A percentile compares a stretch with the other conserved stretches of the same genome.
Conservation (phyloP, 345 rosid genomes). For the Angophora floribunda region DNA sequence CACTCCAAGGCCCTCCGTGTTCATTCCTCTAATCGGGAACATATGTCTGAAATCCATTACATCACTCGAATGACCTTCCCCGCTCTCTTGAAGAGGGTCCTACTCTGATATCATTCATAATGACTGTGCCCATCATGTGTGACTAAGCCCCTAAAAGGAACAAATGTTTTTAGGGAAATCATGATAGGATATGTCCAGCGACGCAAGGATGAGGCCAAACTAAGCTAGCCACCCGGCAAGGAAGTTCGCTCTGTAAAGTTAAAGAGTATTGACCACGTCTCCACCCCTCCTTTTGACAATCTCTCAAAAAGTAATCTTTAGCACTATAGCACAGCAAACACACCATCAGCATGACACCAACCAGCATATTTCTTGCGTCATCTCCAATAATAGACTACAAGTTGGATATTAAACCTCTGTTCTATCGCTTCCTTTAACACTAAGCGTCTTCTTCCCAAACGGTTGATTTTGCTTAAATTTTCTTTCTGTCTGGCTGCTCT, state of each 20-base stretch:
- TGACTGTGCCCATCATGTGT: accelerated
- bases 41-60: neutral
- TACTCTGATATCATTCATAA: neutral
- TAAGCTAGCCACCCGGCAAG: neutral
- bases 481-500: neutral
- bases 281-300: neutral
- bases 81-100: neutral
- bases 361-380: neutral
- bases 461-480: neutral
- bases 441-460: neutral
- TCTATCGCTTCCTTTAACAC: neutral
- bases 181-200: neutral
- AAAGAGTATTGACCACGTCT: neutral
- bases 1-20: neutral
- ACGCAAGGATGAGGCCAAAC: neutral
- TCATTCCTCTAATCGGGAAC: neutral
- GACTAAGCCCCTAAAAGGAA: neutral
- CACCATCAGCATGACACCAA: neutral
- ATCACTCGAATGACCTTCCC: neutral
- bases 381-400: neutral
- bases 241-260: neutral
- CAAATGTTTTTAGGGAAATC: neutral
- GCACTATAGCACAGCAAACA: neutral
- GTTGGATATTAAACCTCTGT: neutral
- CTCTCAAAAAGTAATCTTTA: neutral